Evolutionary conservation across 495 filamentous ascomycete species (phyloP).

Genomic region (Echria macrotheca): DNA sequence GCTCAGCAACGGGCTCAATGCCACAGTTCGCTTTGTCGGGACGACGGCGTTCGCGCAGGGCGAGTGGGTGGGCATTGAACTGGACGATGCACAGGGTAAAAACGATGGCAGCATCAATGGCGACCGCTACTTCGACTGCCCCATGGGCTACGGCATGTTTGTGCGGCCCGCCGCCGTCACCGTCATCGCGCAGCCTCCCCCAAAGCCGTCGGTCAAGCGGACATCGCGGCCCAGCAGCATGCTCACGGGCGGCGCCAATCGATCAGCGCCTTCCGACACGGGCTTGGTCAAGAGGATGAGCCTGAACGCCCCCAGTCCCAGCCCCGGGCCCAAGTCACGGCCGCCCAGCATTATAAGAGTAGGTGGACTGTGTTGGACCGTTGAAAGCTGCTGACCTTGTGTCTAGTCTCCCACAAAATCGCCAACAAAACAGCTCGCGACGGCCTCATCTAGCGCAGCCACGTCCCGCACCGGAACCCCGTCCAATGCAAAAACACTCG

Average conservation of each 20-base stretch:
- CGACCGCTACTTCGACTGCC: slow-evolving; percentile 84
- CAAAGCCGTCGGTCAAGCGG: slow-evolving; percentile 25
- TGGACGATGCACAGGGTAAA: slow-evolving; percentile 79
- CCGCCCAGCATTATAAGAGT: slow-evolving; percentile 56
- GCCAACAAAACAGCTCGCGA: slow-evolving; percentile 68
- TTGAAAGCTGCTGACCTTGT: not conserved
- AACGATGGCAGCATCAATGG: slow-evolving; percentile 92
- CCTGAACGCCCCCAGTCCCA: slow-evolving; percentile 61
- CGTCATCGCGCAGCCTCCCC: slow-evolving; percentile 54
- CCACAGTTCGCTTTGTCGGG: slow-evolving; percentile 74
- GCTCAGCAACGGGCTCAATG: slow-evolving; percentile 70
- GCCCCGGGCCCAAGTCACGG: slow-evolving; percentile 49
- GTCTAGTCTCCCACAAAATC: slow-evolving; percentile 76
- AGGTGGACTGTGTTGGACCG: slow-evolving; percentile 10
- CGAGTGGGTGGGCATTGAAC: slow-evolving; percentile 87
- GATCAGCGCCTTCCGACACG: slow-evolving; percentile 40
- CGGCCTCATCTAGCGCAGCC: slow-evolving; percentile 49
- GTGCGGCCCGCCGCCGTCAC: slow-evolving; percentile 59
- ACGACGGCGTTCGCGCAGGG: slow-evolving; percentile 71
- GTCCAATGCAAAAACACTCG: slow-evolving; percentile 41
- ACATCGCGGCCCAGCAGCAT: slow-evolving; percentile 35
- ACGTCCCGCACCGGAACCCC: slow-evolving; percentile 59
- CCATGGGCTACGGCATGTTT: slow-evolving; percentile 81
- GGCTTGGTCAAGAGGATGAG: slow-evolving; percentile 57
- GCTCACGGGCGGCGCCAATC: slow-evolving; percentile 21